Evolutionary conservation across 1,284 basidiomycete genomes (phyloP).

Genomic region (Hortiboletus rubellus): DNA sequence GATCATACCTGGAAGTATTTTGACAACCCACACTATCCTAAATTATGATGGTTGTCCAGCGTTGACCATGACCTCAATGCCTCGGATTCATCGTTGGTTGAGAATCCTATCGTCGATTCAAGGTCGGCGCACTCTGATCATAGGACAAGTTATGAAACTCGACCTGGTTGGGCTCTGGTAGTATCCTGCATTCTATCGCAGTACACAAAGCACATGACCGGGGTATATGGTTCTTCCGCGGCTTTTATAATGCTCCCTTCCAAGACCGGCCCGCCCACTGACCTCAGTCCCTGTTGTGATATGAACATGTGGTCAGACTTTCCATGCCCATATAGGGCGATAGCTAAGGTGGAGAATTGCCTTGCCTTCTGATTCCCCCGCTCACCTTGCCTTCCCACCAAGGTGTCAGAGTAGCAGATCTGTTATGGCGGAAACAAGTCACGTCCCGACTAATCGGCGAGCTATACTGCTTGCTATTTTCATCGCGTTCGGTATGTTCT

Average conservation of each 20-base stretch:
- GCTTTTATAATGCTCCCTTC: neutral
- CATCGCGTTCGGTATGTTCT: constrained; percentile 46
- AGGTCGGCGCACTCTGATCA: neutral
- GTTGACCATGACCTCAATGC: no score
- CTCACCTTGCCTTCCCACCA: neutral
- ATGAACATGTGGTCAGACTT: constrained; percentile 1
- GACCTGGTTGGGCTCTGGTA: neutral
- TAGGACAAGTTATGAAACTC: neutral
- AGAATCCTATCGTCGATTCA: neutral
- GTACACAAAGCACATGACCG: no score
- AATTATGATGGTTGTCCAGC: no score
- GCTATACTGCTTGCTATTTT: constrained; percentile 53
- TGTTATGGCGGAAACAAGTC: constrained; percentile 2
- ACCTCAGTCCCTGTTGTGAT: neutral
- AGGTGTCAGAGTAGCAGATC: neutral
- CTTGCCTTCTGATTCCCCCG: neutral
- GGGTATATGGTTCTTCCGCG: neutral
- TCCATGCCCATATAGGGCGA: constrained; percentile 1
- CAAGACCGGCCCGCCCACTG: neutral
- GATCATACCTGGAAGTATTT: no score
- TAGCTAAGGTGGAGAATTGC: neutral
- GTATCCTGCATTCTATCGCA: neutral
- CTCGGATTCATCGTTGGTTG: no score
- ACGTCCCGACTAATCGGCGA: constrained; percentile 15
- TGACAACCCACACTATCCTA: no score